Evolutionary conservation across 257 asterid genomes (phyloP), one percentile per base, ranked within the genome.

Genomic region (Solanum virginianum): DNA sequence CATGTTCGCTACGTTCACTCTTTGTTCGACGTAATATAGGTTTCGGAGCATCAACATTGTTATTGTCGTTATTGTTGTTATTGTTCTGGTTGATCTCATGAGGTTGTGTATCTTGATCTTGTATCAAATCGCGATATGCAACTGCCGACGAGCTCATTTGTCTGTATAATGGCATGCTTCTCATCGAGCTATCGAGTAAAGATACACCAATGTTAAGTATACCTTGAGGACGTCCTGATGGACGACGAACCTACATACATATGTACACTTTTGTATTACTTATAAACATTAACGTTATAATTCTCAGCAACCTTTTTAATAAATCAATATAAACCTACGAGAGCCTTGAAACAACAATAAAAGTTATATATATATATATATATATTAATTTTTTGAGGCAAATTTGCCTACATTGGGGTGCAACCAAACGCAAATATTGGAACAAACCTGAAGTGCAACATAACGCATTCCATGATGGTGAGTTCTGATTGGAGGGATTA

Each of bases 151-250:
- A 7, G 84, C 86, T 56, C 54, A 83, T 47, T 55, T 88, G 77
- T 20, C 63, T 63, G 43, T 83, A 84, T 65, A 95, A 65, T 17
- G 98, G 94, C 99, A 95, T 95, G 89, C 98, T 92, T 81, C 95
- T 87, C 97, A 92, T 93, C 0, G 98, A 90, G 72, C 94, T 88
- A 51, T 90, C 98, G 0, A 95, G 93, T 29, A 95, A 87, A 45
- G 98, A 89, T 83, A 94, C 98, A 1, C 99, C 99, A 12, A 96
- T 92, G 88, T 96, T 96, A 41, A 94, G 32, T 85, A 94, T 96
- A 2, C 99, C 98, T 62, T 94, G 99, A 10, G 98, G 98, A 45
- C 98, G 96, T 2, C 99, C 99, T 9, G 99, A 96, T 80, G 95
- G 95, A 71, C 98, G 93, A 22, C 98, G 98, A 13, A 96, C 86